Evolutionary conservation across 2,329 filamentous ascomycete genomes (phyloP).

Genomic region (Didymella exigua): DNA sequence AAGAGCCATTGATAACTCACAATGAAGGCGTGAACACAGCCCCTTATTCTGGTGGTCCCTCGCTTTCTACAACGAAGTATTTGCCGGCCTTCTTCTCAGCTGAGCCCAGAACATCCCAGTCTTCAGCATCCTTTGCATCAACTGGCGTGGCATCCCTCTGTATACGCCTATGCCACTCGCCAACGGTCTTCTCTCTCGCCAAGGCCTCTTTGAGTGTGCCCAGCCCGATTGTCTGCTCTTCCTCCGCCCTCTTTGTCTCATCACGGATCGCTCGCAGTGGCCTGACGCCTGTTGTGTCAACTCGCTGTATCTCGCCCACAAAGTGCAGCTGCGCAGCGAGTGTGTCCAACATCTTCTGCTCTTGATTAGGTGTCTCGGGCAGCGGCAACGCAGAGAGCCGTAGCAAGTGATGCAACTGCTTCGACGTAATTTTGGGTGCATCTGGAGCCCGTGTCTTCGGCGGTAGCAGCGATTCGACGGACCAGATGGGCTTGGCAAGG

Average conservation of each 20-base stretch:
- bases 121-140: constrained; percentile 56
- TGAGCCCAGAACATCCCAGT: constrained; percentile 73
- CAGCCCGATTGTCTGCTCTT: constrained; percentile 65
- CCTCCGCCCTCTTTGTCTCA: constrained; percentile 65
- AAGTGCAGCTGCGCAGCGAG: constrained; percentile 86
- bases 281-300: constrained; percentile 73
- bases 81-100: constrained; percentile 70
- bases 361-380: constrained; percentile 67
- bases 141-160: constrained; percentile 52
- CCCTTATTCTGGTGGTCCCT: constrained; percentile 47
- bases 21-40: neutral
- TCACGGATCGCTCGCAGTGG: constrained; percentile 82
- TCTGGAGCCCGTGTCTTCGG: constrained; percentile 35
- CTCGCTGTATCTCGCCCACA: constrained; percentile 80
- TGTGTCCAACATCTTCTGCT: constrained; percentile 72
- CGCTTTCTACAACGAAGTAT: constrained; percentile 78
- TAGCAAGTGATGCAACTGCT: constrained; percentile 81
- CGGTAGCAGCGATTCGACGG: constrained; percentile 75
- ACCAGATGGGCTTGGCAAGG: constrained; percentile 79
- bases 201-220: constrained; percentile 63
- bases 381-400: constrained; percentile 85
- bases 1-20: neutral
- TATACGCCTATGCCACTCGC: constrained; percentile 59
- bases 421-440: constrained; percentile 60
- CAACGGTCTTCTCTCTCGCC: constrained; percentile 64